Conservation (phyloP, 805 yeast species). For the Myxozyma geophila region DNA sequence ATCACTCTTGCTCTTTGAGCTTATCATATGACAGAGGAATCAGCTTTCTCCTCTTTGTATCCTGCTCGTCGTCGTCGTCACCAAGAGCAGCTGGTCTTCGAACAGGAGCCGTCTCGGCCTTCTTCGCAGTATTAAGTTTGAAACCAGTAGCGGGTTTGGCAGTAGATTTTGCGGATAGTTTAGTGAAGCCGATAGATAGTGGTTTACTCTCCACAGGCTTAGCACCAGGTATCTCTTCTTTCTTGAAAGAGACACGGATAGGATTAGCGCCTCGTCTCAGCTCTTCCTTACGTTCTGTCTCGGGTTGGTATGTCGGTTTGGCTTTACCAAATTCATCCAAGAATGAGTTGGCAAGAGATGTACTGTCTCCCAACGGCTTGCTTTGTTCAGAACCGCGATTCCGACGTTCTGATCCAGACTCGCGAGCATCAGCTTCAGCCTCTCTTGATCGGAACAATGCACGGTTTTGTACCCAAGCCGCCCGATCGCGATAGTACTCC, state of each 20-base stretch:
- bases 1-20: slow-evolving; percentile 5
- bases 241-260: slow-evolving; percentile 19
- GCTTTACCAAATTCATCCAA: slow-evolving; percentile 18
- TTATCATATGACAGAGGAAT: slow-evolving; percentile 35
- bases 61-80: slow-evolving; percentile 23
- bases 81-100: slow-evolving; percentile 18
- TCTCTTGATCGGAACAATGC: slow-evolving; percentile 32
- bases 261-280: slow-evolving; percentile 18
- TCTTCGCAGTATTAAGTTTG: slow-evolving; percentile 17
- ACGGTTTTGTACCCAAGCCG: slow-evolving; percentile 34
- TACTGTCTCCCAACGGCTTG: slow-evolving; percentile 6
- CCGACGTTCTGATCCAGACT: slow-evolving; percentile 22
- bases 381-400: slow-evolving; percentile 1
- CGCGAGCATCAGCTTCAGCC: slow-evolving; percentile 32
- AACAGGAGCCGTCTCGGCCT: not conserved
- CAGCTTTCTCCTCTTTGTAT: slow-evolving; percentile 24
- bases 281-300: slow-evolving; percentile 18
- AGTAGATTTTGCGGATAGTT: slow-evolving; percentile 8
- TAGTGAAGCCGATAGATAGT: slow-evolving; percentile 24
- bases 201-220: slow-evolving; percentile 19
- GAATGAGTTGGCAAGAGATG: slow-evolving; percentile 26
- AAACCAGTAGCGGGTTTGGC: slow-evolving; percentile 1
- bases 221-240: slow-evolving; percentile 13
- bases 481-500: slow-evolving; percentile 37
- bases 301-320: not conserved